Evolutionary conservation across 345 rosid species (phyloP), one percentile per base, ranked within the genome.

Genomic region (Camelina hispida): DNA sequence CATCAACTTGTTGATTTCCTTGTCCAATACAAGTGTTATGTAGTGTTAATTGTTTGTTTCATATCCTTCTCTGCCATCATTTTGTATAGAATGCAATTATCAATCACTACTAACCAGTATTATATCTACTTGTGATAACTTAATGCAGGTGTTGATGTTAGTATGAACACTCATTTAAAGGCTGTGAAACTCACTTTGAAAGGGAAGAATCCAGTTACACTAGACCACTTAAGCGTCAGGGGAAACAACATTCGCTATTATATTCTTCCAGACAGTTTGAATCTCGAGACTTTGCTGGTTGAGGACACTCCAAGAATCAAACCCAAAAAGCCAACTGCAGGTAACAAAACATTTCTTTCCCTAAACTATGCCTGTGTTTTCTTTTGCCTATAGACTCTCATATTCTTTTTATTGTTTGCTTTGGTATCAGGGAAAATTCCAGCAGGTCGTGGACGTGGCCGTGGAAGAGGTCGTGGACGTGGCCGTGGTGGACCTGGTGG

Each of bases 101-200:
- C 14, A 35, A 3, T 8, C 54, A 57, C 14, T 60, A 47, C 40
- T 64, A 12, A 65, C 48, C 9, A 4, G 69, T 52, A 14, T 12
- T 62, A 42, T 62, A 43, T 62, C 43, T 66, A 6, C 18, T 48
- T 57, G 75, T 11, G 6, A 62, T 62, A 40, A 43, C 17, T 46
- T 13, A 18, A 56, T 78, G 74, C 64, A 96, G 99, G 99, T 81
- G 99, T 96, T 30, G 99, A 96, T 81, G 85, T 93, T 74, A 93
- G 99, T 46, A 93, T 96, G 99, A 96, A 96, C 78, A 96, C 98
- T 4, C 99, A 96, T 82, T 80, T 96, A 83, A 96, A 93, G 80
- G 82, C 95, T 3, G 99, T 96, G 85, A 93, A 96, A 68, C 90
- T 96, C 23, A 93, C 97, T 17, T 62, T 96, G 80, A 96, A 93